Conservation (phyloP, 177 flowering plant species). For the Tripterygium wilfordii region DNA sequence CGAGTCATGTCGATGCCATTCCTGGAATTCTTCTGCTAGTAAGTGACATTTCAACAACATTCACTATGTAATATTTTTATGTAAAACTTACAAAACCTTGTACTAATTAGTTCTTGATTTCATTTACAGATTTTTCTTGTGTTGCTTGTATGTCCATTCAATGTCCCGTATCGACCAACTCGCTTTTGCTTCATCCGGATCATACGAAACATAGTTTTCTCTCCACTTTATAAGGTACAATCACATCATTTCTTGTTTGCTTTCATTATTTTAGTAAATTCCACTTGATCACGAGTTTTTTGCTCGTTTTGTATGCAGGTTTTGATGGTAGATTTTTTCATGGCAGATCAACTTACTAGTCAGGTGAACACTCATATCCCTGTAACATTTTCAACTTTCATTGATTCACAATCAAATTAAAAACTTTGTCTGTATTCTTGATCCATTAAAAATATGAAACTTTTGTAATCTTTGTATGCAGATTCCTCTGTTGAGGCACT, state of each 20-base stretch:
- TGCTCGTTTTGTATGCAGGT: too few species aligned
- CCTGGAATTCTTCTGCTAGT: slow-evolving; percentile 86
- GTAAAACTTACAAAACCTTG: too few species aligned
- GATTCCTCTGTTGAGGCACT: slow-evolving; percentile 87
- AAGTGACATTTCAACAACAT: too few species aligned
- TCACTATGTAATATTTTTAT: too few species aligned
- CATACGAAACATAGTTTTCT: slow-evolving; percentile 76
- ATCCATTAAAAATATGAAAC: too few species aligned
- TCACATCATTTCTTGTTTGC: too few species aligned
- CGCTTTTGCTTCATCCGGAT: slow-evolving; percentile 78
- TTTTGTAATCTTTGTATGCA: too few species aligned
- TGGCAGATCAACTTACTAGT: slow-evolving; percentile 99
- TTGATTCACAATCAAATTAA: too few species aligned
- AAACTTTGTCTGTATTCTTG: too few species aligned
- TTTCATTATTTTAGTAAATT: too few species aligned
- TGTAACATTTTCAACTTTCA: neutral
- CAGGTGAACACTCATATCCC: slow-evolving; percentile 48
- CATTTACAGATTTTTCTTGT: slow-evolving; percentile 46
- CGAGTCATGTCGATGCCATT: slow-evolving; percentile 63
- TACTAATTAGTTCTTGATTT: neutral
- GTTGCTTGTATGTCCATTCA: slow-evolving; percentile 74
- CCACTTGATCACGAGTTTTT: too few species aligned
- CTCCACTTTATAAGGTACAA: slow-evolving; percentile 92
- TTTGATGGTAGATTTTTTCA: slow-evolving; percentile 88
- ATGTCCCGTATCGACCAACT: slow-evolving; percentile 77